Evolutionary conservation across 2,329 filamentous ascomycete genomes (phyloP), one percentile per base, ranked within the genome.

Genomic region (Venturia aucupariae): DNA sequence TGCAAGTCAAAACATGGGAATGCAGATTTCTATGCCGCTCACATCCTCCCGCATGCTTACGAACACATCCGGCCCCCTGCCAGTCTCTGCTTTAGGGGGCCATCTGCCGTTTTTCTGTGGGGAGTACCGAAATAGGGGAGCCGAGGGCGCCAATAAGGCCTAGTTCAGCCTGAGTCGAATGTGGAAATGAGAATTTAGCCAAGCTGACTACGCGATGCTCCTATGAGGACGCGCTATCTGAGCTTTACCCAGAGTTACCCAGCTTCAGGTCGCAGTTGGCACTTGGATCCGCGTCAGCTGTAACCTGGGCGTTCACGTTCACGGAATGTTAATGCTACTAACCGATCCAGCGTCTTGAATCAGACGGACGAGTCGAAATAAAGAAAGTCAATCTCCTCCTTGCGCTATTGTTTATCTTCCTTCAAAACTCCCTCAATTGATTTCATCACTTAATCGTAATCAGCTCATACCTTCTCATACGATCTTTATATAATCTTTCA

Each of bases 391-490:
- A 7, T 35, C 5, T 57, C 30, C 15, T 57, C 51, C 27, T 19
- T 11, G 27, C 5, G 27, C 51, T 7, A 15, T n/a, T n/a, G 4
- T 15, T 32, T 17, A 8, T 17, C 17, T 11, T 57, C 24, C 24
- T 35, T n/a, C 13, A n/a, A 35, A 57, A 57, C 30, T 57, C 17
- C 19, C 41, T 46, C 59, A 42, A 15, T 61, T 61, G 35, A 61
- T 61, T 35, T 27, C 38, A 42, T 42, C 57, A 61, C 22, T 42
- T 42, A 42, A 8, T n/a, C 13, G 22, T 60, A 61, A 57, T 35
- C 51, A 32, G 30, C 51, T 57, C 51, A 57, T 35, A 57, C 30
- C 30, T 57, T 57, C 51, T 57, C 51, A 35, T 57, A 19, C 51
- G 2, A 32, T 57, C 30, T 35, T 35, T 57, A 57, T 57, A 57